phyloP scores from a whole-genome alignment of 176 grass and related monocot genomes.

The Tillandsia fasciculata region DNA sequence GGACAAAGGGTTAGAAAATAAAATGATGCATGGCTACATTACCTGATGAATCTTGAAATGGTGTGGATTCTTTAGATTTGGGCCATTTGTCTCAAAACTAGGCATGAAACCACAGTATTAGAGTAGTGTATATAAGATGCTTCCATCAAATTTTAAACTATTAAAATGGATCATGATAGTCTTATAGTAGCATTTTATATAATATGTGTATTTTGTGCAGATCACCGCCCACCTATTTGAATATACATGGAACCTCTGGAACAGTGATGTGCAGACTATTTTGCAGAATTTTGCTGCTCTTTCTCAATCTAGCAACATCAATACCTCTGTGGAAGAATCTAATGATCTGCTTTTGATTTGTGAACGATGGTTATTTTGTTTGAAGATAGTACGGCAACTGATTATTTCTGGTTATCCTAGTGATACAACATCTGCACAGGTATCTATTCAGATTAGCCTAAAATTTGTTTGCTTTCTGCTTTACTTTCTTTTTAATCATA shows the following conservation, averaged over 20 bases:
- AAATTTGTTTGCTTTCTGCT: constrained; percentile 10
- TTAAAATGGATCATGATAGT: no score
- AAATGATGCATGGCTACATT: no score
- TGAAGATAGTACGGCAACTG: constrained; percentile 75
- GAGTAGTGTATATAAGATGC: no score
- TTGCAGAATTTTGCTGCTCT: constrained; percentile 86
- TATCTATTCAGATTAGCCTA: constrained; percentile 18
- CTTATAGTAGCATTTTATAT: neutral
- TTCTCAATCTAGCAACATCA: constrained; percentile 43
- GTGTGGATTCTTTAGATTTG: no score
- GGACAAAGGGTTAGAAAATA: no score
- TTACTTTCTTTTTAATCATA: constrained; percentile 18
- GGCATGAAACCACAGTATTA: no score
- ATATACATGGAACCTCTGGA: constrained; percentile 97
- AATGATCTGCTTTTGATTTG: constrained; percentile 68
- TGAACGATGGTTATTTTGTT: constrained; percentile 78
- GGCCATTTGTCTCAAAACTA: no score
- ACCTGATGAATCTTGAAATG: no score
- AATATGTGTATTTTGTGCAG: constrained; percentile 28
- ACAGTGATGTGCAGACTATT: constrained; percentile 75
- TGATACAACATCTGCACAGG: constrained; percentile 87
- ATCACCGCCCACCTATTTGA: constrained; percentile 91
- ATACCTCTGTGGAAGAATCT: constrained; percentile 63
- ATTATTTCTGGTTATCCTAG: constrained; percentile 81
- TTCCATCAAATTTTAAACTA: no score